phyloP scores from a whole-genome alignment of 148 eudicot species.

The Persicaria tinctoria region DNA sequence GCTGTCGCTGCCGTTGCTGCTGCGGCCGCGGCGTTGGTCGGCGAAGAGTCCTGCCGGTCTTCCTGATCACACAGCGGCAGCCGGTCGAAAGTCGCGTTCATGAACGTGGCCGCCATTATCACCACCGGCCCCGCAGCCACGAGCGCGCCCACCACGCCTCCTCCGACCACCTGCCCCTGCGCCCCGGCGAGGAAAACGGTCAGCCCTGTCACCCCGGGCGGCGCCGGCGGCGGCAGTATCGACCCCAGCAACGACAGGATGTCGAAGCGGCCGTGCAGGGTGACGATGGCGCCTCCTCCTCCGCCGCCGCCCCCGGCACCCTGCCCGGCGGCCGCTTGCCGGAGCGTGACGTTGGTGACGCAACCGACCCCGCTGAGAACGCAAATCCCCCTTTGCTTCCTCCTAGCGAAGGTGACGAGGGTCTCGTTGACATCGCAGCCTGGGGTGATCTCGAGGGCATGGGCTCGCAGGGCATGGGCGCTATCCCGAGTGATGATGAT shows the following conservation, averaged over 20 bases:
- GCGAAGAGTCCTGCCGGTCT: slow-evolving; percentile 1
- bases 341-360: slow-evolving; percentile 57
- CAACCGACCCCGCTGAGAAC: slow-evolving; percentile 62
- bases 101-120: slow-evolving; percentile 63
- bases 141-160: slow-evolving; percentile 61
- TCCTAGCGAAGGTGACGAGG: slow-evolving; percentile 44
- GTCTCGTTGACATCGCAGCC: slow-evolving; percentile 65
- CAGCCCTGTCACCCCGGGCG: slow-evolving; percentile 56
- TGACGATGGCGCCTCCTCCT: slow-evolving; percentile 44
- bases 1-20: background rate
- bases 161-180: slow-evolving; percentile 75
- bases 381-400: slow-evolving; percentile 58
- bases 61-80: slow-evolving; percentile 53
- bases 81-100: slow-evolving; percentile 65
- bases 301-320: background rate
- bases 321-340: slow-evolving; percentile 21
- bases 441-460: slow-evolving; percentile 67
- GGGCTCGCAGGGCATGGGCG: slow-evolving; percentile 54
- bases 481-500: slow-evolving; percentile 71
- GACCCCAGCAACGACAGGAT: slow-evolving; percentile 66
- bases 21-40: slow-evolving; percentile 10
- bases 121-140: slow-evolving; percentile 67
- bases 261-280: slow-evolving; percentile 71
- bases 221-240: slow-evolving; percentile 56
- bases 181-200: slow-evolving; percentile 61